Conservation (phyloP, 1,139 yeast species). For the Hansenula lynferdii region DNA sequence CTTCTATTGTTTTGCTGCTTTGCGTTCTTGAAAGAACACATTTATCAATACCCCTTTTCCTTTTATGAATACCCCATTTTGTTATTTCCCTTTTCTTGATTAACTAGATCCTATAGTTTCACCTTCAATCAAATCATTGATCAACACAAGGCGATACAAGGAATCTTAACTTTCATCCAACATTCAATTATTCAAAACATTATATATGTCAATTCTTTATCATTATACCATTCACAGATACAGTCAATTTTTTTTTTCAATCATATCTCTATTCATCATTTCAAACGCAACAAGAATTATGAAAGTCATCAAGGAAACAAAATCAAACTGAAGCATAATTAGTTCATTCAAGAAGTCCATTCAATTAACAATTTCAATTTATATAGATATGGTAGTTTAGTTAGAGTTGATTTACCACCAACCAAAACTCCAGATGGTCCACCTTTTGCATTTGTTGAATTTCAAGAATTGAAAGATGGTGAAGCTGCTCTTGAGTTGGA, state of each 20-base stretch:
- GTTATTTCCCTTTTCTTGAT: not conserved
- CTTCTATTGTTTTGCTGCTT: not conserved
- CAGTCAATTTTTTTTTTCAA: not conserved
- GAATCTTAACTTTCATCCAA: not conserved
- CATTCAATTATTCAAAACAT: not conserved
- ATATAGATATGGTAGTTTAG: constrained; percentile 53
- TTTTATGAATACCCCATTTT: not conserved
- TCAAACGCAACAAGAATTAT: not conserved
- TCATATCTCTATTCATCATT: not conserved
- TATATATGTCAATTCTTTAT: not conserved
- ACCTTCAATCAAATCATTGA: constrained; percentile 3
- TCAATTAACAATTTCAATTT: constrained; percentile 14
- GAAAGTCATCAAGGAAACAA: not conserved
- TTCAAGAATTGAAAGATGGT: constrained; percentile 53
- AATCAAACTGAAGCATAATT: not conserved
- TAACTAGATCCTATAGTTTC: constrained; percentile 2
- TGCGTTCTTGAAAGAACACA: too few species aligned
- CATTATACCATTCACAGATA: not conserved
- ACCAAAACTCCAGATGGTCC: constrained; percentile 60
- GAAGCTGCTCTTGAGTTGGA: constrained; percentile 53
- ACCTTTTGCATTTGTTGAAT: constrained; percentile 73
- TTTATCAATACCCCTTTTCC: not conserved
- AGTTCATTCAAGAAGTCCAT: not conserved
- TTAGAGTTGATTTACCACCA: constrained; percentile 67
- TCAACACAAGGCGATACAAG: constrained; percentile 2